A percentile compares a stretch with the other conserved stretches of the same genome.
Conservation (phyloP, 139 green algal genomes). For the Pseudopediastrum boryanum region DNA sequence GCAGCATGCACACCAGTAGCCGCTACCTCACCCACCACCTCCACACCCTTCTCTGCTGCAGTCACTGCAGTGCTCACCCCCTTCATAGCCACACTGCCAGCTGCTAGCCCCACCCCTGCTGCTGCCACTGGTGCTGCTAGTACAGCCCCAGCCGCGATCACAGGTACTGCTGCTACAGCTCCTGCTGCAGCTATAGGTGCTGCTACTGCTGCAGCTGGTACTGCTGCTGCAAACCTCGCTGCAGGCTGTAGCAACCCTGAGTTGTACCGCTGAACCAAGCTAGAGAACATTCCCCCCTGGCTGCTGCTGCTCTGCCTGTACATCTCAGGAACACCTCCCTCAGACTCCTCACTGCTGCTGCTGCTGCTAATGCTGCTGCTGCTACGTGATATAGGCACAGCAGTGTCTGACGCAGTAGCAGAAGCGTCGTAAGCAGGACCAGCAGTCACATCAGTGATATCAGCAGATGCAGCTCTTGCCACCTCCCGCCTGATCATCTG, state of each 20-base stretch:
- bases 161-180: neutral
- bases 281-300: no score
- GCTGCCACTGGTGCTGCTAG: neutral
- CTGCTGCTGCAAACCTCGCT: no score
- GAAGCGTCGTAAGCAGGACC: no score
- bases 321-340: neutral
- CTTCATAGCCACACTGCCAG: neutral
- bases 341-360: neutral
- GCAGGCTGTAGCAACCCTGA: no score
- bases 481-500: no score
- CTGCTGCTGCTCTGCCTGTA: neutral
- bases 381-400: no score
- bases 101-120: neutral
- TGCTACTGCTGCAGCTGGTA: neutral
- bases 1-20: neutral
- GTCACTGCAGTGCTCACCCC: neutral
- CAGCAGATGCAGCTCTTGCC: no score
- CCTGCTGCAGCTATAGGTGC: neutral
- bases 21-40: neutral
- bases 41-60: neutral
- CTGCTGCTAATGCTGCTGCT: neutral
- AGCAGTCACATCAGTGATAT: no score
- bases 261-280: no score
- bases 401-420: no score
- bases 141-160: no score